Evolutionary conservation across 805 yeast genomes (phyloP), one percentile per base, ranked within the genome.

Genomic region (Lachancea cidri): DNA sequence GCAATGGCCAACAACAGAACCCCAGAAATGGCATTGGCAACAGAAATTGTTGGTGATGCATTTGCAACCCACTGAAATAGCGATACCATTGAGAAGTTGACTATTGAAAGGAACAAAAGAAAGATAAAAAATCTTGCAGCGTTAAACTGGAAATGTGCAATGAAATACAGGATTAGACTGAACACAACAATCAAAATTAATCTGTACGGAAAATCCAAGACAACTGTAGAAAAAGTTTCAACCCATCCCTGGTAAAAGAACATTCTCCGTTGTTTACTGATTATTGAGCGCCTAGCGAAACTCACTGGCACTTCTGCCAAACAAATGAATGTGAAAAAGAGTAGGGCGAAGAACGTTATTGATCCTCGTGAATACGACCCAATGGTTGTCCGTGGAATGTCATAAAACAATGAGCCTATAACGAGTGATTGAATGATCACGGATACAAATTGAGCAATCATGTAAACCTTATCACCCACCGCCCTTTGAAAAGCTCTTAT

Each of bases 201-300:
- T 57, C 81, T 82, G 38, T 73, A 66, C 2, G 86, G 85, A 47
- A 82, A 59, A 42, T 79, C 83, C 9, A 81, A 72, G 5, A 78
- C 46, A 34, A 79, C 67, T 4, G 77, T 64, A 0, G 85, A 79
- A 4, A 83, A 48, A 1, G 84, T 82, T 57, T 83, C 87, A 7
- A 81, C 75, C 29, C 85, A 73, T 7, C 84, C 82, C 33, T 76
- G 71, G 57, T 82, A 83, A 48, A 81, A 73, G 6, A 81, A 77
- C 50, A 79, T 80, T 43, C 73, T 70, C 49, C 77, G 73, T 53
- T 83, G 91, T 55, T 83, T 82, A 48, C 68, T 73, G 25, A 81
- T 73, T 47, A 83, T 72, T 31, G 74, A 67, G 43, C 79, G 69
- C 33, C 73, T 67, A 35, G 64, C 71, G 54, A 76, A 66, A 52